Evolutionary conservation across 805 yeast species (phyloP).

Genomic region (Kurtzmaniella cleridarum): DNA sequence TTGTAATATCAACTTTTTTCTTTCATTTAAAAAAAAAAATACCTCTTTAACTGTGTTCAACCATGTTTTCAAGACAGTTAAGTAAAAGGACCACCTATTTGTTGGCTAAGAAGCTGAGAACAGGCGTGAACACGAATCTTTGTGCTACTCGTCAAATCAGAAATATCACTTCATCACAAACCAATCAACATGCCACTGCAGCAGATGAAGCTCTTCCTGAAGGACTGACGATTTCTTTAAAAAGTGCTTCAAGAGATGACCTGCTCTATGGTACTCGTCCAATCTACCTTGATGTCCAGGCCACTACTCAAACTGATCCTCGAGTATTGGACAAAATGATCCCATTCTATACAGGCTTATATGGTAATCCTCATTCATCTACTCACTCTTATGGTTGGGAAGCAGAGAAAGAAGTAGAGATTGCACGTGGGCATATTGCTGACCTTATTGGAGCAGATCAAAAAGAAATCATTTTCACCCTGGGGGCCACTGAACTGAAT

Average conservation of each 20-base stretch:
- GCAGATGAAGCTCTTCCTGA: constrained; percentile 20
- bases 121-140: too few relatives aligned
- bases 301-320: constrained; percentile 98
- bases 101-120: too few relatives aligned
- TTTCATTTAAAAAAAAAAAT: too few relatives aligned
- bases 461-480: constrained; percentile 92
- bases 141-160: too few relatives aligned
- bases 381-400: constrained; percentile 99
- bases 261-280: constrained; percentile 69
- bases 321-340: constrained; percentile 88
- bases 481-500: constrained; percentile 97
- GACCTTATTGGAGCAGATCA: constrained; percentile 86
- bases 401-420: constrained; percentile 86
- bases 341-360: constrained; percentile 81
- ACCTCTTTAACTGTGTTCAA: too few relatives aligned
- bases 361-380: constrained; percentile 96
- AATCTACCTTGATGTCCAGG: constrained; percentile 94
- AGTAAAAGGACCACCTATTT: too few relatives aligned
- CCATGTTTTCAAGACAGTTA: too few relatives aligned
- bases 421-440: constrained; percentile 80
- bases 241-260: constrained; percentile 41
- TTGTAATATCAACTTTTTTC: too few relatives aligned
- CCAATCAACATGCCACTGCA: neutral
- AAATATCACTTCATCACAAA: too few relatives aligned
- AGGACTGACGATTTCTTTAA: constrained; percentile 42